A percentile compares a stretch with the other conserved stretches of the same genome.
Conservation (phyloP, 2,329 filamentous ascomycete species). For the Talaromyces sp. region DNA sequence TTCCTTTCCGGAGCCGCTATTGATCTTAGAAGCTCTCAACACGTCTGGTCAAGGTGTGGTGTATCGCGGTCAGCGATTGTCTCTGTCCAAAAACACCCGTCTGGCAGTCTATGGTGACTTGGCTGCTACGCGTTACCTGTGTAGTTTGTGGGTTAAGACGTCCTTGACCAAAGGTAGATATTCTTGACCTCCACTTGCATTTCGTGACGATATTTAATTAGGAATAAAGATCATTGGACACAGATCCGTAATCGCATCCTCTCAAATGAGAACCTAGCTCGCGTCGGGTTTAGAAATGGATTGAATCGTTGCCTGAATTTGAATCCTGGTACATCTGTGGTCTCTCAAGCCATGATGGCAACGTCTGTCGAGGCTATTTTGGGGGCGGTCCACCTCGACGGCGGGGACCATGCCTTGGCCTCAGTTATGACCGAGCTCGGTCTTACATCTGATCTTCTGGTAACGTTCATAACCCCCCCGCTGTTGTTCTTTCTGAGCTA, state of each 20-base stretch:
- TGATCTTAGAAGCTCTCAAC: slow-evolving; percentile 4
- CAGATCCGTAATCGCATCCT: not conserved
- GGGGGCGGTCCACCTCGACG: slow-evolving; percentile 9
- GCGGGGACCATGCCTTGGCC: slow-evolving; percentile 6
- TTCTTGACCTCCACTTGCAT: not conserved
- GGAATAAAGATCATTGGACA: not conserved
- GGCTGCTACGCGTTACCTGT: not conserved
- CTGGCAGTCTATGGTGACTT: slow-evolving; percentile 10
- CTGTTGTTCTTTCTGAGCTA: not conserved
- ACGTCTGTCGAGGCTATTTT: slow-evolving; percentile 10
- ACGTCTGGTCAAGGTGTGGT: not conserved
- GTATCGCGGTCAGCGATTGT: not conserved
- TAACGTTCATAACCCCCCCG: not conserved
- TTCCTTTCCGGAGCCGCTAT: not conserved
- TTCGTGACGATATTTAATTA: not conserved
- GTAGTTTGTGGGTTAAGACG: not conserved
- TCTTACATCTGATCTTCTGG: slow-evolving; percentile 8
- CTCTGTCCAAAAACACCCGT: not conserved
- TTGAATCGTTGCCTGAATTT: not conserved
- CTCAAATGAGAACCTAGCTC: not conserved
- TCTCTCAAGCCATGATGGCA: slow-evolving; percentile 8
- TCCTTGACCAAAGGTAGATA: slow-evolving; percentile 1
- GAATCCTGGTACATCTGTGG: not conserved
- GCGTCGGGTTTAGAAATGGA: not conserved
- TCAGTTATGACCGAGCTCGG: slow-evolving; percentile 5